phyloP scores from a whole-genome alignment of 352 stramenopile species.

The Plasmopara muralis region DNA sequence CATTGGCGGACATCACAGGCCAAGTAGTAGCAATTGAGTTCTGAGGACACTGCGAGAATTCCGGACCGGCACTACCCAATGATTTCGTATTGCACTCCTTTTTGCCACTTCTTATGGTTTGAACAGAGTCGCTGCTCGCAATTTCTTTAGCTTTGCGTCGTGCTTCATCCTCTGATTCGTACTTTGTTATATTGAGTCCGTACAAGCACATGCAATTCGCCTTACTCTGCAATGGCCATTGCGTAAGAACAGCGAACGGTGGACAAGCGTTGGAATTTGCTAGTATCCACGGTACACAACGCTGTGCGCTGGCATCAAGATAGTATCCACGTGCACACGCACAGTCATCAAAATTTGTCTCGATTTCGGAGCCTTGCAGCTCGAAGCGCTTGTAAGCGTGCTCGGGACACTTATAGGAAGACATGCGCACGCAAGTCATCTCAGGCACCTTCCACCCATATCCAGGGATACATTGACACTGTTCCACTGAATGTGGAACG shows the following conservation, averaged over 20 bases:
- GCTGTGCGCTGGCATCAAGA: constrained; percentile 41
- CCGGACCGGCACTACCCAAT: constrained; percentile 7
- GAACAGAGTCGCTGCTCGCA: not conserved
- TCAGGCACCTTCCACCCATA: constrained; percentile 69
- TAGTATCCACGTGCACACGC: constrained; percentile 62
- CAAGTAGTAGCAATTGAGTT: constrained; percentile 46
- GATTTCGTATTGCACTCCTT: constrained; percentile 34
- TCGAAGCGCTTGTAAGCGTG: constrained; percentile 41
- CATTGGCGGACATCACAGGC: constrained; percentile 30
- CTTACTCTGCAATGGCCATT: constrained; percentile 73
- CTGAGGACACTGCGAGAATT: constrained; percentile 39
- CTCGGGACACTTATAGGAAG: constrained; percentile 50
- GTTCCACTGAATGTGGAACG: constrained; percentile 55
- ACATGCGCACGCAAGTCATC: constrained; percentile 53
- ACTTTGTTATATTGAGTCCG: constrained; percentile 30
- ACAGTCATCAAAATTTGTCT: constrained; percentile 56
- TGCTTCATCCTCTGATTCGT: constrained; percentile 12
- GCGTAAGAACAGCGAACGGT: constrained; percentile 45
- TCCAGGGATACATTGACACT: constrained; percentile 69
- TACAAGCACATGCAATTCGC: constrained; percentile 72
- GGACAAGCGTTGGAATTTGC: constrained; percentile 62
- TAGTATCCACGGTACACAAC: constrained; percentile 64
- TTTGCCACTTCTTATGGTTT: constrained; percentile 13
- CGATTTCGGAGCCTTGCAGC: constrained; percentile 21
- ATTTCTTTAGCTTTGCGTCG: constrained; percentile 13